These are phyloP conservation scores for Batrachochytrium dendrobatidis DNA, from an alignment of 371 early-diverging fungal species.

Conservation along the genomic window DNA sequence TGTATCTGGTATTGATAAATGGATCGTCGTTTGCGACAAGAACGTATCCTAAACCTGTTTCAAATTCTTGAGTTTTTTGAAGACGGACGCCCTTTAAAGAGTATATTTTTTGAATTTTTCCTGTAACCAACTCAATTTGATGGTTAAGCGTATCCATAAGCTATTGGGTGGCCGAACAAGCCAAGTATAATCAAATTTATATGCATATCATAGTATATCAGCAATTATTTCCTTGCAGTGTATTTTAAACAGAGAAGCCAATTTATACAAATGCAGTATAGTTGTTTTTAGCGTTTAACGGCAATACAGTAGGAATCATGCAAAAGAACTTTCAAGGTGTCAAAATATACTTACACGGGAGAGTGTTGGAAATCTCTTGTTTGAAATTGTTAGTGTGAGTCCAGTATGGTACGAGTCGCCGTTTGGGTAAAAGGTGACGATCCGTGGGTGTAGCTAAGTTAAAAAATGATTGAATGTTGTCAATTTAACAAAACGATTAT, in stretches of 20 bases:
- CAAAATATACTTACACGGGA: conserved; percentile 30
- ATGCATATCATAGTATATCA: no score
- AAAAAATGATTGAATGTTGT: neutral
- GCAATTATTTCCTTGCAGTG: no score
- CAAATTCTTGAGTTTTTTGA: conserved; percentile 20
- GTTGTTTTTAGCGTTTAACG: neutral
- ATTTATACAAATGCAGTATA: neutral
- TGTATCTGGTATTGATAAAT: conserved; percentile 26
- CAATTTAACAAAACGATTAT: neutral
- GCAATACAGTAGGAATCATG: neutral
- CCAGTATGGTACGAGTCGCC: conserved; percentile 41
- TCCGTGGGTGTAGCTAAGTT: conserved; percentile 6
- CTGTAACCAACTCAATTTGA: conserved; percentile 24
- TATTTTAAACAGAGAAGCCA: no score
- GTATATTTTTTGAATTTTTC: conserved; percentile 27
- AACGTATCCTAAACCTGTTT: conserved; percentile 23
- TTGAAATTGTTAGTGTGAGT: conserved; percentile 26
- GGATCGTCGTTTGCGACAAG: conserved; percentile 33
- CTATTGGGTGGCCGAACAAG: no score
- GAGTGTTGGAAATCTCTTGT: conserved; percentile 24
- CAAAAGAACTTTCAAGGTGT: no score
- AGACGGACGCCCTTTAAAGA: conserved; percentile 22
- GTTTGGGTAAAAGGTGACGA: conserved; percentile 38
- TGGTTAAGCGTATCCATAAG: conserved; percentile 30
- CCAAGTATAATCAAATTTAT: no score